Evolutionary conservation across 164 flowering plant species (phyloP).

Genomic region (Dillenia suffruticosa): DNA sequence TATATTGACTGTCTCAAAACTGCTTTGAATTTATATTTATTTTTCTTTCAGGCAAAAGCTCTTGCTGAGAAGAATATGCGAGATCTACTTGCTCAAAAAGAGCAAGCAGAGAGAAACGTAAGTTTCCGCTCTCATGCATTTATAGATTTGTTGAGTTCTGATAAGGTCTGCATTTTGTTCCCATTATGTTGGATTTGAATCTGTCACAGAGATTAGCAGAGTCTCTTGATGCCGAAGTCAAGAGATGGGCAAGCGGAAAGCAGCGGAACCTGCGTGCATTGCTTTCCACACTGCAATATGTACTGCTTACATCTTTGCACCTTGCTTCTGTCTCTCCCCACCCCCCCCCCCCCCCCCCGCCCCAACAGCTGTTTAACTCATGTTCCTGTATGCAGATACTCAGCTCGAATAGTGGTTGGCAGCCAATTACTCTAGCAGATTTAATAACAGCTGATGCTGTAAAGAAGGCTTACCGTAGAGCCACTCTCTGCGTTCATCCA

Average conservation of each 20-base stretch:
- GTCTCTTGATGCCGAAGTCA: conserved; percentile 80
- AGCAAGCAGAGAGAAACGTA: conserved; percentile 89
- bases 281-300: conserved; percentile 94
- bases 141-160: conserved; percentile 1
- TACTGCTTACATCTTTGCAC: conserved; percentile 18
- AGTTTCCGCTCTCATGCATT: conserved; percentile 5
- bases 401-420: conserved; percentile 94
- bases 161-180: conserved; percentile 1
- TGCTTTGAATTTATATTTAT: no score
- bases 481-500: conserved; percentile 88
- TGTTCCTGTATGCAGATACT: conserved; percentile 55
- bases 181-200: conserved; percentile 3
- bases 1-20: not conserved
- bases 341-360: not conserved
- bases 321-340: not conserved
- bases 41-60: conserved; percentile 73
- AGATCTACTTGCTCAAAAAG: conserved; percentile 77
- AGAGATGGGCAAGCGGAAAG: conserved; percentile 92
- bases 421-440: conserved; percentile 76
- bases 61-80: conserved; percentile 91
- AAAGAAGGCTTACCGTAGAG: conserved; percentile 86
- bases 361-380: not conserved
- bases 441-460: conserved; percentile 71
- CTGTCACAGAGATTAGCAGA: conserved; percentile 75
- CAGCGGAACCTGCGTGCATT: conserved; percentile 84